phyloP scores from a whole-genome alignment of 129 eudicot species.

The Cynara cardunculus region DNA sequence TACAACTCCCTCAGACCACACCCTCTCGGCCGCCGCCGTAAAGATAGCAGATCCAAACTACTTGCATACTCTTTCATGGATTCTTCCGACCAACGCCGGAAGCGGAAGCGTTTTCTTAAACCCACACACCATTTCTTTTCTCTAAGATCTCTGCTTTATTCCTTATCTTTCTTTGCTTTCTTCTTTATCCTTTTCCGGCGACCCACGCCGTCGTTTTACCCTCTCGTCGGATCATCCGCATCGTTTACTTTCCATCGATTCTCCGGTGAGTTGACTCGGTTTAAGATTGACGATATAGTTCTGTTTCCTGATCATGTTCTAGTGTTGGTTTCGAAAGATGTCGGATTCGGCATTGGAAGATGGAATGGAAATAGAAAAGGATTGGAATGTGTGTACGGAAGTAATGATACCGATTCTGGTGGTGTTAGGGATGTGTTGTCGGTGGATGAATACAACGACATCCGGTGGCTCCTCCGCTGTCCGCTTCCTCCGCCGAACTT shows the following conservation, averaged over 20 bases:
- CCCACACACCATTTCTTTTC: slow-evolving; percentile 32
- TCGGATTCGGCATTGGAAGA: not conserved
- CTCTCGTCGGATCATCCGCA: slow-evolving; percentile 42
- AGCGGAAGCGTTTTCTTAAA: slow-evolving; percentile 23
- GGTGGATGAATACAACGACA: slow-evolving; percentile 51
- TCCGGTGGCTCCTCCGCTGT: slow-evolving; percentile 61
- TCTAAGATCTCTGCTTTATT: slow-evolving; percentile 48
- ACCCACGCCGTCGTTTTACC: slow-evolving; percentile 31
- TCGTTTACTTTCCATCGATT: slow-evolving; percentile 18
- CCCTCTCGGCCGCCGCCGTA: not conserved
- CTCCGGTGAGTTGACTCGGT: slow-evolving; percentile 3
- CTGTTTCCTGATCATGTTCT: slow-evolving; percentile 74
- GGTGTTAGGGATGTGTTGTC: slow-evolving; percentile 40
- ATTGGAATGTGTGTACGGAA: slow-evolving; percentile 59
- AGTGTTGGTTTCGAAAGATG: slow-evolving; percentile 33
- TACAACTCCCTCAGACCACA: not conserved
- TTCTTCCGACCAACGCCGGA: slow-evolving; percentile 39
- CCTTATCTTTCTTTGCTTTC: slow-evolving; percentile 38
- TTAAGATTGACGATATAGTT: slow-evolving; percentile 51
- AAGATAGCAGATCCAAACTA: not conserved
- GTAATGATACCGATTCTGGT: slow-evolving; percentile 13
- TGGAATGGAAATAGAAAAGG: not conserved
- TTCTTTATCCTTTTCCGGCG: slow-evolving; percentile 36
- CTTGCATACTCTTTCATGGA: slow-evolving; percentile 8
- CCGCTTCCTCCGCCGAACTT: slow-evolving; percentile 61